Evolutionary conservation across 2,329 filamentous ascomycete genomes (phyloP).

Genomic region (Colletotrichum plurivorum): DNA sequence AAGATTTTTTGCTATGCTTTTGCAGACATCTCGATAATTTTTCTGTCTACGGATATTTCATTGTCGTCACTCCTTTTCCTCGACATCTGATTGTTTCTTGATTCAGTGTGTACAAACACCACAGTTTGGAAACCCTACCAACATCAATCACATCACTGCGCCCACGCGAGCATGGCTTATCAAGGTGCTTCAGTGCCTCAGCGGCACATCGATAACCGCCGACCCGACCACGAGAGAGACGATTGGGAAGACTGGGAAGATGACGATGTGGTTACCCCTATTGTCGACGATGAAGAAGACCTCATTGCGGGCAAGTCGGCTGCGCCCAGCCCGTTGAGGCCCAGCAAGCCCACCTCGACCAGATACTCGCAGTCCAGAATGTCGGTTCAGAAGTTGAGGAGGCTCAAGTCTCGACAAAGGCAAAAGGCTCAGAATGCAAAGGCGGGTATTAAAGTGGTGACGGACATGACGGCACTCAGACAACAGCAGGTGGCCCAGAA

Average conservation of each 20-base stretch:
- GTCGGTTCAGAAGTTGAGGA: slow-evolving; percentile 57
- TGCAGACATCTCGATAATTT: neutral
- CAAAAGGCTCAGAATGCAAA: slow-evolving; percentile 73
- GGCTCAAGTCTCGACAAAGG: slow-evolving; percentile 71
- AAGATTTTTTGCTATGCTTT: neutral
- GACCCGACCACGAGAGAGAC: slow-evolving; percentile 46
- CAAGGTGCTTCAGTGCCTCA: slow-evolving; percentile 2
- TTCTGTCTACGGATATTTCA: neutral
- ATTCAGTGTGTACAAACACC: neutral
- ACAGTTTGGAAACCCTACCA: neutral
- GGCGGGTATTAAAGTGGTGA: slow-evolving; percentile 78
- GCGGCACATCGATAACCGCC: slow-evolving; percentile 10
- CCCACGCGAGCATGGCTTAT: slow-evolving; percentile 24
- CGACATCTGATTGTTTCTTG: neutral
- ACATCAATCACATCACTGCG: neutral
- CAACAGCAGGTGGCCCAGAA: slow-evolving; percentile 54
- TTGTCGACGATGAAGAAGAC: slow-evolving; percentile 55
- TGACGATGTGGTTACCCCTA: slow-evolving; percentile 59
- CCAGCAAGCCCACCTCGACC: slow-evolving; percentile 29
- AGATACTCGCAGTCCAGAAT: slow-evolving; percentile 44
- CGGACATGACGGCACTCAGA: slow-evolving; percentile 73
- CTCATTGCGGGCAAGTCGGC: slow-evolving; percentile 43
- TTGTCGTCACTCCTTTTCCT: neutral
- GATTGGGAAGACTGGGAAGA: slow-evolving; percentile 71
- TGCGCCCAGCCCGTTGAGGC: slow-evolving; percentile 31